Percentiles rank a stretch among this genome's conserved stretches.
Evolutionary conservation across 208 protist genomes (phyloP).

Genomic region (Wallacemonas rigidus): DNA sequence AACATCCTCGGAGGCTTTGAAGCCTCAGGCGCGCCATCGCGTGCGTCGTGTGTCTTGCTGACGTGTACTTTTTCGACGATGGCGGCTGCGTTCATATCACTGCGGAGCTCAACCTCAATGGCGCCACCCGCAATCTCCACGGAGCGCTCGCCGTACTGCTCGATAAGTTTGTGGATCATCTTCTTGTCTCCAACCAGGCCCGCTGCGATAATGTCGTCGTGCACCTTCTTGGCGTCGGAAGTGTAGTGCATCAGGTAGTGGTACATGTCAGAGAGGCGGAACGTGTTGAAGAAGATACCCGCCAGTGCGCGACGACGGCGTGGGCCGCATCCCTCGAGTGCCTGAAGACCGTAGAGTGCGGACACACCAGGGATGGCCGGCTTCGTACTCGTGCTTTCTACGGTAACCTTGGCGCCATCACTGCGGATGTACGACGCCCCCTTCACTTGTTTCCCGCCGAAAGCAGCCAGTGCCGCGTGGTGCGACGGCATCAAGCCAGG

Average conservation of each 20-base stretch:
- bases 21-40: background rate
- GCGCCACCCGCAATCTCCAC: background rate
- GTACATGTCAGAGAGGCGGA: constrained; percentile 32
- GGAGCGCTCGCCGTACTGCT: constrained; percentile 12
- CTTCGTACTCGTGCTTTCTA: background rate
- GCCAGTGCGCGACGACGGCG: constrained; percentile 21
- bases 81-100: background rate
- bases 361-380: constrained; percentile 18
- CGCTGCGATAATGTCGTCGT: constrained; percentile 13
- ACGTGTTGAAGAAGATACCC: constrained; percentile 27
- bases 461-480: constrained; percentile 23
- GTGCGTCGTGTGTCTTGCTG: background rate
- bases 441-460: constrained; percentile 12
- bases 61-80: background rate
- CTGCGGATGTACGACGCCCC: constrained; percentile 16
- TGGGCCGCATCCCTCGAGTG: constrained; percentile 21
- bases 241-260: constrained; percentile 20
- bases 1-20: background rate
- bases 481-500: constrained; percentile 24
- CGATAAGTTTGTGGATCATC: background rate
- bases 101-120: background rate
- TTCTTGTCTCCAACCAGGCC: background rate
- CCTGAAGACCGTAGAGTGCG: constrained; percentile 36
- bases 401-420: constrained; percentile 17
- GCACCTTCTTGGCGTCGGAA: constrained; percentile 16